Percentiles rank a stretch among this genome's conserved stretches.
These are phyloP conservation scores for Austroboletus novae-zelandiae DNA, from an alignment of 1,284 basidiomycete species.

Conservation along the genomic window DNA sequence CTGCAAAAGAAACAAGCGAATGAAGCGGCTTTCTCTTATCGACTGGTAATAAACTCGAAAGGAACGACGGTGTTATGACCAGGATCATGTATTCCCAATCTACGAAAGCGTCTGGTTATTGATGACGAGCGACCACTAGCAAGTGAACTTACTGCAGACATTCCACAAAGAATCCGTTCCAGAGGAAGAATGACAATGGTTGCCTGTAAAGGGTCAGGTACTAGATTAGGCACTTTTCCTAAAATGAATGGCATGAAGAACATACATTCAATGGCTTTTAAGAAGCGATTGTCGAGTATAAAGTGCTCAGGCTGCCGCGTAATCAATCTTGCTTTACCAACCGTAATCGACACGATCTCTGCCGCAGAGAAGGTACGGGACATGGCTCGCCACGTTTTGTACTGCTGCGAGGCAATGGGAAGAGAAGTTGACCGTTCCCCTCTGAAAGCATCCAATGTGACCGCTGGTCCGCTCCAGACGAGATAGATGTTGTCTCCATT, in stretches of 20 bases:
- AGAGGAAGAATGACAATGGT: conserved; percentile 16
- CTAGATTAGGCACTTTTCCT: neutral
- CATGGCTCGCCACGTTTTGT: conserved; percentile 9
- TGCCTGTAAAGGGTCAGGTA: neutral
- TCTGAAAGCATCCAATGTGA: conserved; percentile 12
- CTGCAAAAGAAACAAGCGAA: conserved; percentile 6
- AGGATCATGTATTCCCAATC: conserved; percentile 24
- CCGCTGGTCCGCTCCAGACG: conserved; percentile 16
- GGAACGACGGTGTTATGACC: neutral
- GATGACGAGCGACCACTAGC: neutral
- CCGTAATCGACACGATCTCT: conserved; percentile 1
- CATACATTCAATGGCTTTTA: conserved; percentile 29
- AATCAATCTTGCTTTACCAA: neutral
- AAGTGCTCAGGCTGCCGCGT: conserved; percentile 2
- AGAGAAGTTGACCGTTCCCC: conserved; percentile 4
- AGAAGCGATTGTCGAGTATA: conserved; percentile 28
- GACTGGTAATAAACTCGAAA: conserved; percentile 8
- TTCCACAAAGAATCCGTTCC: conserved; percentile 24
- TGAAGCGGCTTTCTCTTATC: conserved; percentile 8
- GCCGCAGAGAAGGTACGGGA: conserved; percentile 5
- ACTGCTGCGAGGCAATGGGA: conserved; percentile 1
- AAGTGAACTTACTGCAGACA: conserved; percentile 24
- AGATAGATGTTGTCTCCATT: conserved; percentile 6
- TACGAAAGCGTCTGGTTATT: neutral
- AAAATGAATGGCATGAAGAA: neutral